phyloP scores from a whole-genome alignment of 2,329 filamentous ascomycete genomes.

The Fusarium pseudocircinatum region DNA sequence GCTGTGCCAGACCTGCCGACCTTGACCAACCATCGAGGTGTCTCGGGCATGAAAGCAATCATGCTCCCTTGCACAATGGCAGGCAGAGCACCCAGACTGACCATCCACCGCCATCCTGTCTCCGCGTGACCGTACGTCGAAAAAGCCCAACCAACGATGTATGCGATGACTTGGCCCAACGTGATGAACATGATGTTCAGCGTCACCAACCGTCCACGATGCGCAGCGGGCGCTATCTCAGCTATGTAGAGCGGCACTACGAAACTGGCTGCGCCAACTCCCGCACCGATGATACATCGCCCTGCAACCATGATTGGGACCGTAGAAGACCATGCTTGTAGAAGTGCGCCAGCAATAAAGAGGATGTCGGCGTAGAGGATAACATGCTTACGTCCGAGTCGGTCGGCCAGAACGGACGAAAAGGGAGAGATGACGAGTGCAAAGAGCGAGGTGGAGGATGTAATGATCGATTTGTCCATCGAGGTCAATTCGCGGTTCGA shows the following conservation, averaged over 20 bases:
- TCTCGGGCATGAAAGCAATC: conserved; percentile 82
- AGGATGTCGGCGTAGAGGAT: conserved; percentile 72
- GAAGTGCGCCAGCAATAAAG: conserved; percentile 73
- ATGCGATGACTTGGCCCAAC: conserved; percentile 87
- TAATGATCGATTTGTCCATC: conserved; percentile 75
- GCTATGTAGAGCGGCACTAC: conserved; percentile 90
- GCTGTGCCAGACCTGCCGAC: conserved; percentile 71
- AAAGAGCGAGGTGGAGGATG: conserved; percentile 73
- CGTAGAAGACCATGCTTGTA: conserved; percentile 68
- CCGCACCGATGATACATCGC: conserved; percentile 74
- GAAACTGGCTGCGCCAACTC: conserved; percentile 80
- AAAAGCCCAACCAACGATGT: conserved; percentile 83
- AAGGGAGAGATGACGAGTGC: conserved; percentile 72
- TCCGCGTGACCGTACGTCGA: conserved; percentile 60
- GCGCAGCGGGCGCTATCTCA: conserved; percentile 80
- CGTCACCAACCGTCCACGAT: conserved; percentile 83
- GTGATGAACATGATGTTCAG: conserved; percentile 86
- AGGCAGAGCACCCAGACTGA: conserved; percentile 83
- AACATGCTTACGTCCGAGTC: conserved; percentile 68
- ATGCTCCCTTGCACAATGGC: conserved; percentile 76
- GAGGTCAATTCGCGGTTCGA: conserved; percentile 66
- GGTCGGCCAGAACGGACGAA: conserved; percentile 71
- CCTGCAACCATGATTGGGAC: conserved; percentile 74
- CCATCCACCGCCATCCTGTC: conserved; percentile 89
- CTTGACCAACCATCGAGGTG: conserved; percentile 86